Evolutionary conservation across 1,284 basidiomycete species (phyloP).

Genomic region (Trametes sp.): DNA sequence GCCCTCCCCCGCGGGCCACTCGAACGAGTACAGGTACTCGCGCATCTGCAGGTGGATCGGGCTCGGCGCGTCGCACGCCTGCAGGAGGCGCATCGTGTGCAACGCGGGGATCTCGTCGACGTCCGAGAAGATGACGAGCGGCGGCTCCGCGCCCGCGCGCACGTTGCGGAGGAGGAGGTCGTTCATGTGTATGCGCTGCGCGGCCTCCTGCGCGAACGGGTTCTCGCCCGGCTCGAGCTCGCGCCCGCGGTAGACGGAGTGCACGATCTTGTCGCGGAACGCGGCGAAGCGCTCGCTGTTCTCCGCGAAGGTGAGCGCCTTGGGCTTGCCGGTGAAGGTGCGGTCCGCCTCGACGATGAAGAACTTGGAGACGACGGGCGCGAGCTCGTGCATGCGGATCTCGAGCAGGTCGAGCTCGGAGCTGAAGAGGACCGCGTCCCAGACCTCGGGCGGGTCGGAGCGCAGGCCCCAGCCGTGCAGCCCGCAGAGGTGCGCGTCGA

Average conservation of each 20-base stretch:
- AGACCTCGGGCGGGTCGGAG: slow-evolving; percentile 35
- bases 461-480: slow-evolving; percentile 64
- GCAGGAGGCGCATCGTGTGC: slow-evolving; percentile 63
- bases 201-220: slow-evolving; percentile 49
- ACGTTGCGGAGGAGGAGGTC: slow-evolving; percentile 49
- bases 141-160: slow-evolving; percentile 40
- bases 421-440: slow-evolving; percentile 68
- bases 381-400: slow-evolving; percentile 71
- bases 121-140: slow-evolving; percentile 71
- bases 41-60: slow-evolving; percentile 70
- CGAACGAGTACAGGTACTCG: slow-evolving; percentile 67
- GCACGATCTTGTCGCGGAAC: slow-evolving; percentile 63
- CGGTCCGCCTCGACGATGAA: slow-evolving; percentile 71
- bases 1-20: slow-evolving; percentile 43
- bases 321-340: slow-evolving; percentile 68
- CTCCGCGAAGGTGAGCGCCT: slow-evolving; percentile 59
- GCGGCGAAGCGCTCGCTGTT: slow-evolving; percentile 57
- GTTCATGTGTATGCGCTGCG: slow-evolving; percentile 52
- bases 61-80: slow-evolving; percentile 62
- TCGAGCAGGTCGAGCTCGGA: slow-evolving; percentile 76
- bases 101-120: slow-evolving; percentile 72
- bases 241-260: slow-evolving; percentile 46
- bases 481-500: slow-evolving; percentile 54
- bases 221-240: slow-evolving; percentile 40
- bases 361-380: slow-evolving; percentile 66